A percentile compares a stretch with the other conserved stretches of the same genome.
Conservation (phyloP, 2,329 filamentous ascomycete species). For the Claviceps digitariae region DNA sequence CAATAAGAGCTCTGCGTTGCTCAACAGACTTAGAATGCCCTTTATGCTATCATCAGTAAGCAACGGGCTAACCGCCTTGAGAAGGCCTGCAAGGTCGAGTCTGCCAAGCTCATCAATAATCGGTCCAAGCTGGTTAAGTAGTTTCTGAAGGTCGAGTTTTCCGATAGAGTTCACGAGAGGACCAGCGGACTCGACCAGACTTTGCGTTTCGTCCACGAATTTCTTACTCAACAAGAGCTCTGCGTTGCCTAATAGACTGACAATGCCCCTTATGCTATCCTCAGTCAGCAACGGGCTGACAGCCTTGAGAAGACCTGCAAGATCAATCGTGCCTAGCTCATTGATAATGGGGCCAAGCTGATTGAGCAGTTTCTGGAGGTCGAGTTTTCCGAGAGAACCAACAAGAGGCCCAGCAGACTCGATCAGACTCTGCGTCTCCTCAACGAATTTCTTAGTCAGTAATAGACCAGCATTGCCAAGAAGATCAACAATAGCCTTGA, state of each 20-base stretch:
- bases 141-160: slow-evolving; percentile 8
- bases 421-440: not conserved
- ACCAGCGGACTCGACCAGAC: slow-evolving; percentile 20
- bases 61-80: slow-evolving; percentile 16
- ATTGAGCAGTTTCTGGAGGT: slow-evolving; percentile 17
- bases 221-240: slow-evolving; percentile 17
- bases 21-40: slow-evolving; percentile 19
- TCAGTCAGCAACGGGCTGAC: slow-evolving; percentile 18
- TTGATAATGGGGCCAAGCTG: slow-evolving; percentile 20
- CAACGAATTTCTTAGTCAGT: not conserved
- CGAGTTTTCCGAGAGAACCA: slow-evolving; percentile 18
- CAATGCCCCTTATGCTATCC: slow-evolving; percentile 17
- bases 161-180: slow-evolving; percentile 12
- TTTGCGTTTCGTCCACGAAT: slow-evolving; percentile 18
- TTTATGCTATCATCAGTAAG: slow-evolving; percentile 18
- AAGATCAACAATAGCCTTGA: not conserved
- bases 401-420: slow-evolving; percentile 16
- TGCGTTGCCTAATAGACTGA: slow-evolving; percentile 21
- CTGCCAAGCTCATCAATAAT: slow-evolving; percentile 16
- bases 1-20: slow-evolving; percentile 18
- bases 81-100: slow-evolving; percentile 17
- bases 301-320: slow-evolving; percentile 15
- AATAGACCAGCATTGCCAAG: not conserved
- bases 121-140: slow-evolving; percentile 11
- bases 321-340: slow-evolving; percentile 17